A percentile compares a stretch with the other conserved stretches of the same genome.
phyloP scores from a whole-genome alignment of 768 basidiomycete species.

The Gymnopilus dilepis region DNA sequence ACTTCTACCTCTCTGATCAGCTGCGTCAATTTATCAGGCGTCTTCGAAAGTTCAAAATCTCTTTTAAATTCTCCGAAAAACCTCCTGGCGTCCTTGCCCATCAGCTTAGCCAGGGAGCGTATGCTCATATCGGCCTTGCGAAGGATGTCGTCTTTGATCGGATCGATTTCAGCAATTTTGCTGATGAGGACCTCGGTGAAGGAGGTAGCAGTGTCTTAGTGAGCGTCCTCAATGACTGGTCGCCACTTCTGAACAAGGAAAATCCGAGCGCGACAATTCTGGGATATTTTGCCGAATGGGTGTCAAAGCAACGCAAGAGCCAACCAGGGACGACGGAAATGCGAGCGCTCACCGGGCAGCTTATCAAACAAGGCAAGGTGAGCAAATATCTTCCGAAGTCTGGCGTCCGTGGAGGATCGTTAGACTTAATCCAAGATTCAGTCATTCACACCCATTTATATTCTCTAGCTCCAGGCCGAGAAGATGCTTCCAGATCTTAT shows the following conservation, averaged over 20 bases:
- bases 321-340: conserved; percentile 4
- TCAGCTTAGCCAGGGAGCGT: conserved; percentile 22
- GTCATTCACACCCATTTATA: background rate
- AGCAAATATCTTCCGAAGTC: too few relatives aligned
- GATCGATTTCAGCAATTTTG: conserved; percentile 54
- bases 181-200: conserved; percentile 50
- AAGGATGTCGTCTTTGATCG: conserved; percentile 44
- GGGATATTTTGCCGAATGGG: conserved; percentile 56
- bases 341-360: background rate
- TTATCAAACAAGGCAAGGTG: conserved; percentile 20
- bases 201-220: too few relatives aligned
- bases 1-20: too few relatives aligned
- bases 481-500: background rate
- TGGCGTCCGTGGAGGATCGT: too few relatives aligned
- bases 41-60: conserved; percentile 37
- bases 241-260: conserved; percentile 39
- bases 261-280: conserved; percentile 36
- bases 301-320: conserved; percentile 25
- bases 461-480: background rate
- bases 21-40: conserved; percentile 42
- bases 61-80: conserved; percentile 35
- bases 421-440: background rate
- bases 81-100: conserved; percentile 39
- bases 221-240: conserved; percentile 40
- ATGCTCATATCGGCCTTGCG: conserved; percentile 26